phyloP scores from a whole-genome alignment of 2,329 filamentous ascomycete species.

The Aureobasidium vineae region DNA sequence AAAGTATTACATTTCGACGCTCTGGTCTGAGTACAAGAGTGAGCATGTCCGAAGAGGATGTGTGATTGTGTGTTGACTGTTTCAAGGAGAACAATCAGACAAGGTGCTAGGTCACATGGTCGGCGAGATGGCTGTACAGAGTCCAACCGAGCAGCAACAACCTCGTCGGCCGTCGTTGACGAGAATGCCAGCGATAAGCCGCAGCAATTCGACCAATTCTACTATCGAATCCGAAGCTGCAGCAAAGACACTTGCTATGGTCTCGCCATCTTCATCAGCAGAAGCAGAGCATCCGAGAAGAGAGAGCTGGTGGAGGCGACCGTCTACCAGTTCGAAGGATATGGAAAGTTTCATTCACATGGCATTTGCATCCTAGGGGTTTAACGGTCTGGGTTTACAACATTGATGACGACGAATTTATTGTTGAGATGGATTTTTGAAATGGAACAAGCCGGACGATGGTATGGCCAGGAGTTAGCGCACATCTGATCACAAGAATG shows the following conservation, averaged over 20 bases:
- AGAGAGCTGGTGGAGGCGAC: conserved; percentile 7
- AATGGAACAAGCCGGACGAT: neutral
- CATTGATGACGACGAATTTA: neutral
- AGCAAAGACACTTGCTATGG: neutral
- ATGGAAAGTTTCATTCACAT: conserved; percentile 17
- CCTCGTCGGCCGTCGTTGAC: neutral
- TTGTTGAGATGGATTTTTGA: neutral
- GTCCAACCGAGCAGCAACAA: neutral
- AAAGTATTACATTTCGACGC: conserved; percentile 3
- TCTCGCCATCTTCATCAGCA: neutral
- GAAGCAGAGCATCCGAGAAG: neutral
- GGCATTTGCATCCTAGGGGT: neutral
- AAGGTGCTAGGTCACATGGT: conserved; percentile 3
- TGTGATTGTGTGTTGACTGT: neutral
- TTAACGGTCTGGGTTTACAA: neutral
- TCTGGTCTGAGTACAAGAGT: conserved; percentile 17
- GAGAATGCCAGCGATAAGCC: neutral
- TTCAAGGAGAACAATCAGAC: conserved; percentile 1
- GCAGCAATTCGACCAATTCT: conserved; percentile 4
- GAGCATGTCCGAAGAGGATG: neutral
- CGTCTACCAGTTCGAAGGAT: neutral
- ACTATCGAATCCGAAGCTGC: neutral
- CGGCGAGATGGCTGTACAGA: neutral
- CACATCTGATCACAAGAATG: neutral
- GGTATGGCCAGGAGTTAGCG: neutral